Evolutionary conservation across 108 stramenopile genomes (phyloP), one percentile per base, ranked within the genome.

Genomic region (Cyclotella choctawhatcheeana): DNA sequence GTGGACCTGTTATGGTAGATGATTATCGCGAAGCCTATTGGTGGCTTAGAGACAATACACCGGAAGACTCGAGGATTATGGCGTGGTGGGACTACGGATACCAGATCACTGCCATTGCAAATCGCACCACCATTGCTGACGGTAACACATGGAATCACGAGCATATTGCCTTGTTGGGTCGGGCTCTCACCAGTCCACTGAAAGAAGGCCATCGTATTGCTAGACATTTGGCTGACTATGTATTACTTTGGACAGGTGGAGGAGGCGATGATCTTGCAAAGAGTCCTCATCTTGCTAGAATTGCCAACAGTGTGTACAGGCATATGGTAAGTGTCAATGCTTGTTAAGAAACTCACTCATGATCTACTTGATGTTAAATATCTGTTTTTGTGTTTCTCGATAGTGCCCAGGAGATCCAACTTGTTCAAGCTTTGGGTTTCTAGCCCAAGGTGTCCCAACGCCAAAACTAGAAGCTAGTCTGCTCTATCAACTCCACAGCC

Each of bases 101-200:
- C 69, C 93, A 94, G 59, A 98, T 98, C 69, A 91, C 93, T 59
- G 99, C 79, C 44, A 98, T 99, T 71, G 93, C 87, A 27, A 98
- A 99, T 73, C 89, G 99, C 30, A 99, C 99, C 7, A 97, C 97
- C 0, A 93, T 99, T 71, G 99, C 97, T 0, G 99, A 99, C 81
- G 97, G 97, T 17, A 99, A 99, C 77, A 99, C 99, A 27, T 99
- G 99, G 99, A 99, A 99, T 84, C 97, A 99, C 71, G 97, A 97
- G 63, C 99, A 98, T 74, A 99, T 99, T 84, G 99, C 99, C 13
- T 87, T 98, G 24, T 82, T 99, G 1, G 99, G 99, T 27, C 84
- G 93, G 56, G 82, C 86, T 16, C 77, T 99, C 33, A 97, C 98
- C 0, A 83, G 93, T 2, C 85, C 95, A 22, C 89, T 97, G 73